Conservation (phyloP, 176 grass and related monocot species). For the Tillandsia leiboldiana region DNA sequence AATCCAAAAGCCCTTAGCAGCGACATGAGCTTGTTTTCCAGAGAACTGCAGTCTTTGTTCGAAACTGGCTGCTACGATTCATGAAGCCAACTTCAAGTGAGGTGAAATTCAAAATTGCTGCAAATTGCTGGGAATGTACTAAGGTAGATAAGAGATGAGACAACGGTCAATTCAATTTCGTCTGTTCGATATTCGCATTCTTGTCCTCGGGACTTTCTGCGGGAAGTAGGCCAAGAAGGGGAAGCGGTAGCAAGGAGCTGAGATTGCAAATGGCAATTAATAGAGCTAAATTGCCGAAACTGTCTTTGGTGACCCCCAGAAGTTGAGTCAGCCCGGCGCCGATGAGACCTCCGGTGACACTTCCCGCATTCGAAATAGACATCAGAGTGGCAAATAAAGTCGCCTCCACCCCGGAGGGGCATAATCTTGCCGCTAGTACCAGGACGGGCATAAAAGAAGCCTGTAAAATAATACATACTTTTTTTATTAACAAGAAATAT, state of each 20-base stretch:
- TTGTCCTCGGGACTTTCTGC: constrained; percentile 30
- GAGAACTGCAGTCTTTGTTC: not conserved
- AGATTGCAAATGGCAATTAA: constrained; percentile 68
- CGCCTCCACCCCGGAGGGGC: constrained; percentile 72
- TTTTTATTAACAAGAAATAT: not conserved
- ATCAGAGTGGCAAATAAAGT: constrained; percentile 90
- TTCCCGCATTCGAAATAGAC: constrained; percentile 84
- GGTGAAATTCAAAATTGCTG: not conserved
- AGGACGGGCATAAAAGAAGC: constrained; percentile 96
- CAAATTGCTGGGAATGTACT: not conserved
- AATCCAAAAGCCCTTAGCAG: not conserved
- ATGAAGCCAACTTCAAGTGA: not conserved
- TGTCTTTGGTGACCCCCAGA: constrained; percentile 67
- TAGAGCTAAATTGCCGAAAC: constrained; percentile 51
- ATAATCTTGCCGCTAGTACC: constrained; percentile 78
- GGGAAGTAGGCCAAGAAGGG: constrained; percentile 75
- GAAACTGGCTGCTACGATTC: not conserved
- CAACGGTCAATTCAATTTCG: constrained; percentile 14
- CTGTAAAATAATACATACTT: constrained; percentile 23
- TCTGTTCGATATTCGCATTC: constrained; percentile 14
- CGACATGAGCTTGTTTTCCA: not conserved
- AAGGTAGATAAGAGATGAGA: not conserved
- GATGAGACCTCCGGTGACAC: constrained; percentile 60
- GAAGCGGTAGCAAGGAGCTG: constrained; percentile 75
- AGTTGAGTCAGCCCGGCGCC: constrained; percentile 75